Conservation (phyloP, 1,139 yeast species). For the Blastobotrys malaysiensis region DNA sequence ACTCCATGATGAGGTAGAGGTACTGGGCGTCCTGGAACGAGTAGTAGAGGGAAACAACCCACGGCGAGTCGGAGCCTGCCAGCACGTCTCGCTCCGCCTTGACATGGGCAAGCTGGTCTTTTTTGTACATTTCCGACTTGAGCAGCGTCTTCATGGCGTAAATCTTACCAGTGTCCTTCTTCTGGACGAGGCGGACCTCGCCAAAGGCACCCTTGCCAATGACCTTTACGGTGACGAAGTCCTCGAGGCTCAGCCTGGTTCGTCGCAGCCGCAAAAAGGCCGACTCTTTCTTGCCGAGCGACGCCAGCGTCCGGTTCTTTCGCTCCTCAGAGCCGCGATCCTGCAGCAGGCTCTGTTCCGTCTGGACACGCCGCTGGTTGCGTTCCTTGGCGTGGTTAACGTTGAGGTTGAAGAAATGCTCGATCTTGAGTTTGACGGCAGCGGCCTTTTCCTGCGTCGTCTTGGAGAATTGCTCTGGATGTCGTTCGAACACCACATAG, state of each 20-base stretch:
- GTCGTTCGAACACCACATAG: slow-evolving; percentile 76
- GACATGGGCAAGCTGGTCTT: slow-evolving; percentile 71
- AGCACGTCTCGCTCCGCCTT: slow-evolving; percentile 71
- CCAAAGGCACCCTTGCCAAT: slow-evolving; percentile 79
- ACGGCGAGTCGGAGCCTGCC: slow-evolving; percentile 71
- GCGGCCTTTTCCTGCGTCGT: slow-evolving; percentile 59
- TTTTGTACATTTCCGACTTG: slow-evolving; percentile 66
- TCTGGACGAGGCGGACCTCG: slow-evolving; percentile 67
- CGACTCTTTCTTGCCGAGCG: slow-evolving; percentile 62
- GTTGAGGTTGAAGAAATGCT: slow-evolving; percentile 61
- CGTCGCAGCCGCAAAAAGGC: slow-evolving; percentile 60
- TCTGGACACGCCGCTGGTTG: slow-evolving; percentile 59
- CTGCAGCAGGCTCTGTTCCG: slow-evolving; percentile 51
- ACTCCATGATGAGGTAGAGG: slow-evolving; percentile 67
- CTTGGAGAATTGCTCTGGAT: slow-evolving; percentile 63
- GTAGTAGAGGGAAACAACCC: slow-evolving; percentile 70
- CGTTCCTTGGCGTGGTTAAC: slow-evolving; percentile 71
- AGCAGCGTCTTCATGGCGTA: slow-evolving; percentile 72
- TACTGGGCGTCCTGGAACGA: slow-evolving; percentile 69
- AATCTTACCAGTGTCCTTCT: slow-evolving; percentile 66
- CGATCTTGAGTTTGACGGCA: slow-evolving; percentile 57
- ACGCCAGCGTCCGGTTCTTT: slow-evolving; percentile 57
- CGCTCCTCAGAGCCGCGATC: slow-evolving; percentile 65
- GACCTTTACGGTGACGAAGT: slow-evolving; percentile 63
- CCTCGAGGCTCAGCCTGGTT: slow-evolving; percentile 58